Evolutionary conservation across 2,329 filamentous ascomycete genomes (phyloP).

Genomic region (Catunica adiposa): DNA sequence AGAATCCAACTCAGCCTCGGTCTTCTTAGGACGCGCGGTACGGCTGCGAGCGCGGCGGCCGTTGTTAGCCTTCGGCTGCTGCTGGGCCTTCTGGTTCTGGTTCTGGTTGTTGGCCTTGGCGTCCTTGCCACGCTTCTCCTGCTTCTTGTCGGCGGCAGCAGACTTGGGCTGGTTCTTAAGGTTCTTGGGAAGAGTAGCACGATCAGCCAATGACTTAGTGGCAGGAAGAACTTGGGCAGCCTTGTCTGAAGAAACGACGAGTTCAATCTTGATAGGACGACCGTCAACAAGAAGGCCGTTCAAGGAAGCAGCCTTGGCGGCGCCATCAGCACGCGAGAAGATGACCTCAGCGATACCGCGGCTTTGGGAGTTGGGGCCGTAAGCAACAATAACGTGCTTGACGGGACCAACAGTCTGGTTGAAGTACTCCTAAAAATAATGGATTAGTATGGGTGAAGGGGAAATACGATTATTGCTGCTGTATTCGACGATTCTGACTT

Average conservation of each 20-base stretch:
- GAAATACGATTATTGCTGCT: neutral
- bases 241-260: slow-evolving; percentile 64
- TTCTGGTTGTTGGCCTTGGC: slow-evolving; percentile 21
- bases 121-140: slow-evolving; percentile 29
- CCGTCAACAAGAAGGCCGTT: slow-evolving; percentile 86
- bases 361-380: slow-evolving; percentile 82
- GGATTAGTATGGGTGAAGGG: slow-evolving; percentile 29
- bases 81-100: slow-evolving; percentile 19
- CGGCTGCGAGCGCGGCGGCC: slow-evolving; percentile 32
- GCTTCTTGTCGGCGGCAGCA: slow-evolving; percentile 53
- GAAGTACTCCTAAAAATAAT: slow-evolving; percentile 77
- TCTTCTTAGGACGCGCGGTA: slow-evolving; percentile 63
- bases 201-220: slow-evolving; percentile 61
- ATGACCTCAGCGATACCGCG: slow-evolving; percentile 82
- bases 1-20: slow-evolving; percentile 82
- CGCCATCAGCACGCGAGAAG: slow-evolving; percentile 67
- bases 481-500: slow-evolving; percentile 31
- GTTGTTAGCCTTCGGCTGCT: slow-evolving; percentile 21
- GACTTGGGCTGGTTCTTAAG: slow-evolving; percentile 68
- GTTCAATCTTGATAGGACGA: slow-evolving; percentile 86
- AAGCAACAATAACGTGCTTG: slow-evolving; percentile 80
- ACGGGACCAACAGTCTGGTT: slow-evolving; percentile 70
- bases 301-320: slow-evolving; percentile 67
- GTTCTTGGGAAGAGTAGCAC: slow-evolving; percentile 39
- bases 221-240: slow-evolving; percentile 50